These are phyloP conservation scores for Boletus rubroflammeus DNA, from an alignment of 768 basidiomycete genomes.

Conservation along the genomic window DNA sequence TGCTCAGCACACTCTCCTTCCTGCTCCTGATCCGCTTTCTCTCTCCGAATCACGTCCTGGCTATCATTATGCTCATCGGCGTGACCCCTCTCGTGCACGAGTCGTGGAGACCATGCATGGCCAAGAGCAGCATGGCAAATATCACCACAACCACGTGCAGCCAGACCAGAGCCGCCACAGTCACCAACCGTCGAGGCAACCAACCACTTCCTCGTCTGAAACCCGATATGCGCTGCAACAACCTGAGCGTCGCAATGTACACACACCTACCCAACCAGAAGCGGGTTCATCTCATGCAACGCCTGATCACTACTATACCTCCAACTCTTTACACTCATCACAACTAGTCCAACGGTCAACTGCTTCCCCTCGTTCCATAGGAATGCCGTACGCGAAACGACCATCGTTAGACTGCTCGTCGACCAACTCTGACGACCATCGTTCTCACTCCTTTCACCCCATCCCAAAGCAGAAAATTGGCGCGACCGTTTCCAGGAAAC, in stretches of 20 bases:
- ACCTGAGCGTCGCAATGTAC: constrained; percentile 9
- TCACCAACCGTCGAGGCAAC: constrained; percentile 17
- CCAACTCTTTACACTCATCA: constrained; percentile 9
- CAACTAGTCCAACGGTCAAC: constrained; percentile 23
- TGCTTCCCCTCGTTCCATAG: constrained; percentile 12
- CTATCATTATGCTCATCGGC: constrained; percentile 31
- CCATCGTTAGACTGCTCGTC: constrained; percentile 3
- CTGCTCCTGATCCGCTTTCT: constrained; percentile 29
- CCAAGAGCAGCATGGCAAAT: constrained; percentile 27
- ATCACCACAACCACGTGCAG: constrained; percentile 25
- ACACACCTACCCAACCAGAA: constrained; percentile 20
- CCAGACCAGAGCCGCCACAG: constrained; percentile 11
- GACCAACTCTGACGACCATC: constrained; percentile 12
- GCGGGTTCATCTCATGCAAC: constrained; percentile 15
- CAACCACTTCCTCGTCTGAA: constrained; percentile 17
- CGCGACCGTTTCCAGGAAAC: constrained; percentile 18
- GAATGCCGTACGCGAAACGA: constrained; percentile 24
- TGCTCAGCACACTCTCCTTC: constrained; percentile 20
- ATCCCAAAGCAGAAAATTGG: constrained; percentile 22
- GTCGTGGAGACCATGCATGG: constrained; percentile 22
- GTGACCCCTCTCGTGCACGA: constrained; percentile 26
- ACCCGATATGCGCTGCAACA: constrained; percentile 20
- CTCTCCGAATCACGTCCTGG: constrained; percentile 26
- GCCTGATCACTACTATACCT: constrained; percentile 17
- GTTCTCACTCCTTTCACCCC: constrained; percentile 5